These are phyloP conservation scores for Babesia gibsoni DNA, from an alignment of 169 alveolate species.

Conservation along the genomic window DNA sequence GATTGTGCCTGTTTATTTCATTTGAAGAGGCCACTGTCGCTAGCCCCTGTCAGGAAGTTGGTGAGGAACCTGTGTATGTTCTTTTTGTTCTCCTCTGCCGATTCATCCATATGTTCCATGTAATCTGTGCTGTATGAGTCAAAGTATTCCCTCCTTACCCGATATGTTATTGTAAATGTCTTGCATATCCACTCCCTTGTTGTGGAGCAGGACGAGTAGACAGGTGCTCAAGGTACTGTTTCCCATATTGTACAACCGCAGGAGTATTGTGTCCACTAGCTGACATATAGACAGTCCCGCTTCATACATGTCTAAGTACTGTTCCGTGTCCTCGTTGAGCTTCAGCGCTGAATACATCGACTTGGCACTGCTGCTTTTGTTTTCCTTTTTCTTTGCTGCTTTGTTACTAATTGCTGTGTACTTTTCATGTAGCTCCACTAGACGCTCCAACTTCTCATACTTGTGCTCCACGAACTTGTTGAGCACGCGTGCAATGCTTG, in stretches of 20 bases:
- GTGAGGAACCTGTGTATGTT: conserved; percentile 25
- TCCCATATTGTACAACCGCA: conserved; percentile 75
- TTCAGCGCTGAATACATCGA: conserved; percentile 16
- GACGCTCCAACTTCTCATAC: conserved; percentile 76
- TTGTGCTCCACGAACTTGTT: conserved; percentile 76
- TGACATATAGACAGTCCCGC: conserved; percentile 77
- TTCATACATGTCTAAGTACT: conserved; percentile 73
- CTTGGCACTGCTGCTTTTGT: not conserved
- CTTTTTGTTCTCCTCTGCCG: conserved; percentile 34
- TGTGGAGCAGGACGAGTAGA: conserved; percentile 41
- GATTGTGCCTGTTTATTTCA: no score
- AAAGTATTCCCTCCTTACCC: conserved; percentile 11
- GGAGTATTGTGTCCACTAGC: conserved; percentile 68
- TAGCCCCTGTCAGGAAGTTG: conserved; percentile 49
- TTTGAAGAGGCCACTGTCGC: conserved; percentile 20
- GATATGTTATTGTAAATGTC: conserved; percentile 56
- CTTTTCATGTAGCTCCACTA: conserved; percentile 74
- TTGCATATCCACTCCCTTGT: conserved; percentile 66
- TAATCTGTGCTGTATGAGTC: conserved; percentile 28
- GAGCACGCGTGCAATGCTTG: conserved; percentile 66
- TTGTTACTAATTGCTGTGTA: conserved; percentile 15
- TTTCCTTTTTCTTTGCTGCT: conserved; percentile 7
- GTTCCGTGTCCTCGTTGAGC: conserved; percentile 61
- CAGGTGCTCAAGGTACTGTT: conserved; percentile 48
- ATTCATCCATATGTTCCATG: conserved; percentile 47